These are phyloP conservation scores for Ceratocystis albifundus DNA, from an alignment of 2,329 filamentous ascomycete species.

Conservation along the genomic window DNA sequence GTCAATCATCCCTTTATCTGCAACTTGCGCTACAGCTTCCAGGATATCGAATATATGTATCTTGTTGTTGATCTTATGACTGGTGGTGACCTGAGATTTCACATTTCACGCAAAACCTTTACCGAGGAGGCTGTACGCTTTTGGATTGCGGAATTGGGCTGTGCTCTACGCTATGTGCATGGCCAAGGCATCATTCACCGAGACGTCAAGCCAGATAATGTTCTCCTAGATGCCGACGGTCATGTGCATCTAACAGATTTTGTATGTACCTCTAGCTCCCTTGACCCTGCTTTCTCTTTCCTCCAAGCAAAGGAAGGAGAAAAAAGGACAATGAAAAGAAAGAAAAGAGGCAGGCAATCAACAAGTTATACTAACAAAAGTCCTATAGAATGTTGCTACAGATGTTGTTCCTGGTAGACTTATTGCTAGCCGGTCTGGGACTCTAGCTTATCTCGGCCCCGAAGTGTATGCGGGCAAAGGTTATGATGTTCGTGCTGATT, in stretches of 20 bases:
- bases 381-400: slow-evolving; percentile 76
- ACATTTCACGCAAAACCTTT: slow-evolving; percentile 95
- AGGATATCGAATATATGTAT: slow-evolving; percentile 99
- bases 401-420: slow-evolving; percentile 74
- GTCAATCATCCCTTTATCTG: slow-evolving; percentile 96
- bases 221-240: slow-evolving; percentile 73
- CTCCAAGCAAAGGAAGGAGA: background rate
- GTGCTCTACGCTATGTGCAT: slow-evolving; percentile 79
- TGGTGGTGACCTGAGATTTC: slow-evolving; percentile 89
- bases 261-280: slow-evolving; percentile 42
- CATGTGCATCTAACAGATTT: slow-evolving; percentile 98
- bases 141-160: slow-evolving; percentile 91
- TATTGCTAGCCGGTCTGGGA: slow-evolving; percentile 91
- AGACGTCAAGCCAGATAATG: slow-evolving; percentile 87
- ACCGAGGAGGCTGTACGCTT: slow-evolving; percentile 94
- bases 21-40: slow-evolving; percentile 97
- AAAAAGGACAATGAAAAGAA: background rate
- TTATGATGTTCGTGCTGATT: slow-evolving; percentile 84
- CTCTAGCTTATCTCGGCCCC: slow-evolving; percentile 85
- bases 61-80: slow-evolving; percentile 97
- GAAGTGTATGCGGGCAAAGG: slow-evolving; percentile 88
- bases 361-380: slow-evolving; percentile 30
- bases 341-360: background rate
- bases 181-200: slow-evolving; percentile 78
- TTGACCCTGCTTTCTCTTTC: background rate